A percentile compares a stretch with the other conserved stretches of the same genome.
Conservation (phyloP, 306 rosid genomes). For the Sesbania bispinosa region DNA sequence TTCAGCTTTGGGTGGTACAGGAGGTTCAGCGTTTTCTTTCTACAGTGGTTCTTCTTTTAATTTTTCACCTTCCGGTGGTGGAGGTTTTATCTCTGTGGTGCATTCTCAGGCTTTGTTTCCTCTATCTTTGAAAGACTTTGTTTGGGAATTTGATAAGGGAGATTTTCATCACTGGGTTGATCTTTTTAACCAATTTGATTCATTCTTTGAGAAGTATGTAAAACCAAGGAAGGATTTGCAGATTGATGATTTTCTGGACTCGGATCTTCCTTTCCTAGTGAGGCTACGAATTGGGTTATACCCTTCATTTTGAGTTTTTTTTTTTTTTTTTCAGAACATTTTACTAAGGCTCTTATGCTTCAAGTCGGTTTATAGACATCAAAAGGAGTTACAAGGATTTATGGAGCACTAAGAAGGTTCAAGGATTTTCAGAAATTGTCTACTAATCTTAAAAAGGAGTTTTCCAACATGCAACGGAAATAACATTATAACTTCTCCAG, state of each 20-base stretch:
- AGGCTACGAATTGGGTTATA: constrained; percentile 80
- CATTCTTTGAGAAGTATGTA: constrained; percentile 90
- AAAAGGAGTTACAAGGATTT: no score
- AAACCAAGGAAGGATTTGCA: constrained; percentile 91
- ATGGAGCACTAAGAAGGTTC: no score
- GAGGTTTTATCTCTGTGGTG: not conserved
- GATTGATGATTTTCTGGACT: constrained; percentile 66
- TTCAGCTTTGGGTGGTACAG: not conserved
- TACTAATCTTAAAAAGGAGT: no score
- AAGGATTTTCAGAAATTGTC: no score
- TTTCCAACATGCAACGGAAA: no score
- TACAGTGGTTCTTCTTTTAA: constrained; percentile 2
- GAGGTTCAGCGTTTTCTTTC: not conserved
- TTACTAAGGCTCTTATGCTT: no score
- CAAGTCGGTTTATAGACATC: no score
- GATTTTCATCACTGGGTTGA: constrained; percentile 99
- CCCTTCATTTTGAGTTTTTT: constrained; percentile 96
- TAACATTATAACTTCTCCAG: no score
- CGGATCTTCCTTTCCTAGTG: constrained; percentile 87
- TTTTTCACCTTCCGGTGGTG: constrained; percentile 15
- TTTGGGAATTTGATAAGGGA: constrained; percentile 98
- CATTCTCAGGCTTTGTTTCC: constrained; percentile 19
- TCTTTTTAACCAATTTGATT: constrained; percentile 92
- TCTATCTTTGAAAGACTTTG: constrained; percentile 67
- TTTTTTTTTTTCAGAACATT: no score